Base-by-base conservation (phyloP, 2,329 filamentous ascomycete species). In the Aspergillus sp. region DNA sequence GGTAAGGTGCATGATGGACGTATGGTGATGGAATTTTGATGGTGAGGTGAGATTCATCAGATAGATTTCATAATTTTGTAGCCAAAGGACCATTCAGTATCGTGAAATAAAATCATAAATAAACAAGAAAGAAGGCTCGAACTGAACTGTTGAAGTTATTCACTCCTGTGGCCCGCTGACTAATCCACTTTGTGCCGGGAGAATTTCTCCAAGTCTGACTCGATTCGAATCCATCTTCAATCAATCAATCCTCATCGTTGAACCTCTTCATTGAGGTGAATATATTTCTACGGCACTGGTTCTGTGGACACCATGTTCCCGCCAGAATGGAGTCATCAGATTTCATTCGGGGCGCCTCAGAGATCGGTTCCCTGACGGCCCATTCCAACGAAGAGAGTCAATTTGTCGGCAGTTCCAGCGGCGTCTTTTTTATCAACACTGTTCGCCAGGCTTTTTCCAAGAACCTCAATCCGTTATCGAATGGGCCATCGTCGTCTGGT, bases 351-450 rank as follows among this genome's bases (percentile, higher is more conserved):
- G 47, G 49, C 33, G 59, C 61, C 7, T 62, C 65, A 34, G 68
- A 71, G 52, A 68, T 70, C 37, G 69, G 69, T 37, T 70, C 67
- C 42, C 53, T 72, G 41, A 69, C 63, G 27, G 65, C 69, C 13
- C 62, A 69, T 37, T 64, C 66, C 4, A 66, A 66, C 33, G 64
- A 71, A 33, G 69, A 72, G 46, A 75, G 72, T 40, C 68, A 75
- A 42, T 78, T 76, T 52, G 71, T 77, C 28, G 75, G 75, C 27
- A 75, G 72, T 51, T 73, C 73, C 9, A 75, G 70, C 33, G 75
- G 75, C 4, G 71, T 77, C 36, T 78, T 72, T 57, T 78, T 78
- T 56, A 68, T 74, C 51, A 76, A 78, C 45, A 77, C 75, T 1
- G 75, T 78, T 43, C 71, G 71, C 34, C 67, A 69, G 29, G 73